Base-by-base conservation (phyloP, 1,284 basidiomycete species). In the Moniliella sp. region DNA sequence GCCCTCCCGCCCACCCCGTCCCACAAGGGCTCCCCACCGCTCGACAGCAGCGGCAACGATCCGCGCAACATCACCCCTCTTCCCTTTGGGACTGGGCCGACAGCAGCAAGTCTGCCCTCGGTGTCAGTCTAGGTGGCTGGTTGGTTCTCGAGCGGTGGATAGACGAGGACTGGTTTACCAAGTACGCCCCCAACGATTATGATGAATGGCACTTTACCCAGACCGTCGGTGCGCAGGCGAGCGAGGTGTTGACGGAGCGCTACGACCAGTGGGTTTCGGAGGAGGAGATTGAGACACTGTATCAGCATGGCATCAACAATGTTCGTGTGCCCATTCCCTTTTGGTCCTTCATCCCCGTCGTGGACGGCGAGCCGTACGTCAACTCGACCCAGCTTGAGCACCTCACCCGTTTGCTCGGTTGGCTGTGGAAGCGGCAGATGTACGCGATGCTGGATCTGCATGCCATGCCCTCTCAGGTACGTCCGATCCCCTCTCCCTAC, bases 381-480 rank as follows among this genome's bases (percentile, higher is more conserved):
- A 47, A 42, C 28, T 32, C 46, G 4, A 39, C 39, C 11, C 49
- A 53, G 32, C 31, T 39, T 5, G 42, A 47, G 28, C 44, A 49
- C 32, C 37, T 57, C 28, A 34, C 45, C 30, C 43, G 45, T 39
- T 39, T 48, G 37, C 41, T 50, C 33, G 31, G 30, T 59, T 59
- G 52, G 56, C 45, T 49, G 48, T 54, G 62, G 40, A 37, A 39
- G 12, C 54, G 62, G 18, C 45, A 46, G 31, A 63, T 65, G 50
- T 64, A 64, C 38, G 56, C 59, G 21, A 42, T 63, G 37, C 46
- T 65, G 28, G 64, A 65, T 36, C 40, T 63, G 18, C 64, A 65
- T 45, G 64, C n/a, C n/a, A n/a, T n/a, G n/a, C n/a, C n/a, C n/a
- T n/a, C n/a, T n/a, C n/a, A n/a, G n/a, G n/a, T n/a, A n/a, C n/a